Percentiles rank a stretch among this genome's conserved stretches.
These are phyloP conservation scores for Cryptosporidium muris DNA, from an alignment of 169 alveolate species.

Conservation along the genomic window DNA sequence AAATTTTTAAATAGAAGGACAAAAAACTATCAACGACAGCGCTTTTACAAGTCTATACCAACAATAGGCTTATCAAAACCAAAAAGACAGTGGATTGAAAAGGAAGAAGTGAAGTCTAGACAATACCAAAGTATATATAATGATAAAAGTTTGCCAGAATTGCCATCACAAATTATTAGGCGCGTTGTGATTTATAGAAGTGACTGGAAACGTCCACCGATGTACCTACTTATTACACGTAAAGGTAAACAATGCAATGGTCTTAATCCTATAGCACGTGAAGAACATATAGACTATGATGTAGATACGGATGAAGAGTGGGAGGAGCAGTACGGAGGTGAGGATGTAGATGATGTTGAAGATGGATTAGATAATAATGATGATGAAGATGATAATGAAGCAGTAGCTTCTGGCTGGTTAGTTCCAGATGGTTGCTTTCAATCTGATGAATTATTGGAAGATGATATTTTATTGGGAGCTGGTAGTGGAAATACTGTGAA, in stretches of 20 bases:
- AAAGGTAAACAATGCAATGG: constrained; percentile 52
- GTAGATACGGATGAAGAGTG: constrained; percentile 70
- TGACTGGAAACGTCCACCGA: constrained; percentile 70
- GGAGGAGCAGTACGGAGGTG: constrained; percentile 71
- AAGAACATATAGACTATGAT: constrained; percentile 48
- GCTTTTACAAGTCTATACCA: constrained; percentile 46
- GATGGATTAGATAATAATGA: constrained; percentile 27
- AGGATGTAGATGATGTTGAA: constrained; percentile 57
- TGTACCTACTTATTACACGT: constrained; percentile 38
- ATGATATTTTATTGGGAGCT: neutral
- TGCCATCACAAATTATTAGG: neutral
- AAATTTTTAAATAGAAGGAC: constrained; percentile 20
- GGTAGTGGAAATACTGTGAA: neutral
- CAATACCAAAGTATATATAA: constrained; percentile 58
- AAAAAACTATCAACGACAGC: neutral
- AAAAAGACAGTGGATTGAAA: constrained; percentile 29
- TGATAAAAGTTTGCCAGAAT: constrained; percentile 12
- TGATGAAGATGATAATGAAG: constrained; percentile 68
- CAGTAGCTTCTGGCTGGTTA: constrained; percentile 67
- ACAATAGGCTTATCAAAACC: constrained; percentile 20
- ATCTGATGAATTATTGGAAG: constrained; percentile 53
- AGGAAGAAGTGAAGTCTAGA: constrained; percentile 39
- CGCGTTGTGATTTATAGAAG: constrained; percentile 56
- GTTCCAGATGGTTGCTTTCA: constrained; percentile 68
- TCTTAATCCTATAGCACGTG: constrained; percentile 36